A percentile compares a stretch with the other conserved stretches of the same genome.
These are phyloP conservation scores for Termitomyces sp. DNA, from an alignment of 768 basidiomycete genomes.

Conservation along the genomic window DNA sequence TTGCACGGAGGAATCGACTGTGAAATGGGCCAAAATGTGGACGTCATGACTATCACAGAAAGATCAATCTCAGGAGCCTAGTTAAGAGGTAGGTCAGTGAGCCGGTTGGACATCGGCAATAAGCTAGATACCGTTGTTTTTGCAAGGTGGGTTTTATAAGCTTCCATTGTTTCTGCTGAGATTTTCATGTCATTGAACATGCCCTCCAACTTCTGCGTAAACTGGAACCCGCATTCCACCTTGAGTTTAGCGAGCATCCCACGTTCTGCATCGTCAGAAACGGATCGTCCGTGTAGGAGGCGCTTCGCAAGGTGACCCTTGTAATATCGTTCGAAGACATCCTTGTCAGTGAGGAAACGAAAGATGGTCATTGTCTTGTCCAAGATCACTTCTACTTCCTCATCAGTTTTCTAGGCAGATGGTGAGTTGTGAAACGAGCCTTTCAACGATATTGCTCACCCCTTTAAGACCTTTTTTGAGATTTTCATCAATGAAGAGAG, in stretches of 20 bases:
- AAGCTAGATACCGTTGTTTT: constrained; percentile 49
- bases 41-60: constrained; percentile 89
- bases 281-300: constrained; percentile 76
- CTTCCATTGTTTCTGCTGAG: constrained; percentile 74
- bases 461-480: constrained; percentile 92
- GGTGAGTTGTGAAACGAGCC: constrained; percentile 1
- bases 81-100: constrained; percentile 1
- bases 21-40: constrained; percentile 93
- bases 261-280: constrained; percentile 96
- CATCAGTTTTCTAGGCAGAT: constrained; percentile 78
- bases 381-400: constrained; percentile 81
- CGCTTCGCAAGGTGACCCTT: constrained; percentile 94
- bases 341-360: constrained; percentile 91
- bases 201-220: constrained; percentile 95
- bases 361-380: constrained; percentile 97
- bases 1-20: constrained; percentile 58
- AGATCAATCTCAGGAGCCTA: constrained; percentile 77
- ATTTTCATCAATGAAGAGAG: constrained; percentile 95
- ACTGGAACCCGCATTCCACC: constrained; percentile 92
- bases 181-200: constrained; percentile 98
- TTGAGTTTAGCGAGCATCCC: constrained; percentile 97
- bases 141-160: constrained; percentile 59
- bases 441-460: constrained; percentile 40
- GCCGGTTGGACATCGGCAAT: neutral
- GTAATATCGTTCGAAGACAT: constrained; percentile 97